Base-by-base conservation (phyloP, 2,329 filamentous ascomycete genomes). In the Incumbomyces delicatus region DNA sequence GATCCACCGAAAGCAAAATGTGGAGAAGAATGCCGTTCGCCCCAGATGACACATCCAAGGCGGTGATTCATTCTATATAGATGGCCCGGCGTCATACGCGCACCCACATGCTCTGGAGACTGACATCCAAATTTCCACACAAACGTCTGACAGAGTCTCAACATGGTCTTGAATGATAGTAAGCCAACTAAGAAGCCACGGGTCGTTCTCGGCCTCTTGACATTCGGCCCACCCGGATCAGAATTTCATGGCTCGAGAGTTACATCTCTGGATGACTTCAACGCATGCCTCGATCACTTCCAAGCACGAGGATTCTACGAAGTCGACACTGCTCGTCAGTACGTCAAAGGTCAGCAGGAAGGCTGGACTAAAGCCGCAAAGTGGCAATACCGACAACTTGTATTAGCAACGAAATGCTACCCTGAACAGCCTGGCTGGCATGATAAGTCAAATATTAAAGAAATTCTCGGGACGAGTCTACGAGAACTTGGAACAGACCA, bases 131-230 rank as follows among this genome's bases (percentile, higher is more conserved):
- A n/a, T n/a, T n/a, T n/a, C n/a, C n/a, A n/a, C n/a, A n/a, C n/a
- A n/a, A n/a, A n/a, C n/a, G n/a, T n/a, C n/a, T n/a, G n/a, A n/a
- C n/a, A n/a, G n/a, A n/a, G n/a, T n/a, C n/a, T n/a, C n/a, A n/a
- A n/a, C n/a, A 27, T 27, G 4, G 8, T 27, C 22, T 5, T 27
- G 22, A 8, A 8, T 27, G 8, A 4, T 4, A 5, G 6, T 18
- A 18, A 39, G 17, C 10, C 20, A 14, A 39, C 3, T 10, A 30
- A 37, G 18, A 83, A 79, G 56, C 75, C 81, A 53, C 77, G 84
- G 53, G 72, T 87, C 58, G 87, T 94, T 71, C 79, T 94, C 34
- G 87, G 87, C 54, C 75, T 89, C 45, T 92, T 94, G 87, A 89
- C 83, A 60, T 88, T 87, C 69, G 85, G 83, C 27, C 79, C 85